Conservation (phyloP, 1,139 yeast genomes). For the Maudiozyma humilis region DNA sequence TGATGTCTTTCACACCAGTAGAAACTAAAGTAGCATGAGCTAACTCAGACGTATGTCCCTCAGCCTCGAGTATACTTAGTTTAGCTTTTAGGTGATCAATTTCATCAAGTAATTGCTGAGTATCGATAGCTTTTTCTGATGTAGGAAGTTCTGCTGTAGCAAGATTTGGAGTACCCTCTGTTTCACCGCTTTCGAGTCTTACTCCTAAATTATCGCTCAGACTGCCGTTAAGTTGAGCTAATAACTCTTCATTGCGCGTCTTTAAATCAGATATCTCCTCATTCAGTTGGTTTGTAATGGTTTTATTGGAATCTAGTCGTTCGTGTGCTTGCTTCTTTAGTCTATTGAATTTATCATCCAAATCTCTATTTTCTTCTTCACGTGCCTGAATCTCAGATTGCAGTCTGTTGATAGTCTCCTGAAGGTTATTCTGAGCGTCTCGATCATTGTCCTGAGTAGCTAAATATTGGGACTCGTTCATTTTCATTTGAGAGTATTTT, state of each 20-base stretch:
- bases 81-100: too few relatives aligned
- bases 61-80: too few relatives aligned
- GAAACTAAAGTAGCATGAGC: too few relatives aligned
- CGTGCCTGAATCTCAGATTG: slow-evolving; percentile 23
- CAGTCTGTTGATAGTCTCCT: slow-evolving; percentile 29
- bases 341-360: slow-evolving; percentile 32
- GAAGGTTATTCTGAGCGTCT: slow-evolving; percentile 35
- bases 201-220: background rate
- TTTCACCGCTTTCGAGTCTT: background rate
- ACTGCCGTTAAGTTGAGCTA: slow-evolving; percentile 20
- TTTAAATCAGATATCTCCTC: slow-evolving; percentile 22
- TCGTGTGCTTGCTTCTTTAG: slow-evolving; percentile 32
- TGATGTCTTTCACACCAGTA: too few relatives aligned
- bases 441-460: slow-evolving; percentile 44
- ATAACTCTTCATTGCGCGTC: slow-evolving; percentile 5
- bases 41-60: too few relatives aligned
- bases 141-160: background rate
- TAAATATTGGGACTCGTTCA: too few relatives aligned
- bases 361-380: slow-evolving; percentile 27
- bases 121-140: background rate
- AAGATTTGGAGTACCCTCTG: background rate
- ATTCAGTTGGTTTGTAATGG: slow-evolving; percentile 21
- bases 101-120: too few relatives aligned
- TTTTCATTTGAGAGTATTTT: background rate
- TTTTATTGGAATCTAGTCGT: slow-evolving; percentile 33